phyloP scores from a whole-genome alignment of 208 protist species.

The Naegleria lovaniensis region DNA sequence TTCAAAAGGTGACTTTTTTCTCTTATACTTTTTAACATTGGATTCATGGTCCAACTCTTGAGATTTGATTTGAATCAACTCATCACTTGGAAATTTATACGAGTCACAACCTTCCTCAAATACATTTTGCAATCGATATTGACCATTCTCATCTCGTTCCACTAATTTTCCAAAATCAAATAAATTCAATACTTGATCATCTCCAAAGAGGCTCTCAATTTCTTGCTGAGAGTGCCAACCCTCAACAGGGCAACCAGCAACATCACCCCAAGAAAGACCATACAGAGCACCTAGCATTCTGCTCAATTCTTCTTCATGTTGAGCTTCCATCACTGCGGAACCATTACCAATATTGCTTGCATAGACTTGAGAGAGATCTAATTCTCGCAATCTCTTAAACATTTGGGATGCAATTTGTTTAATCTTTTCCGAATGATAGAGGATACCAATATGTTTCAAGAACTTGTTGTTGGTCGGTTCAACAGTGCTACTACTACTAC shows the following conservation, averaged over 20 bases:
- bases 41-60: background rate
- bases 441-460: background rate
- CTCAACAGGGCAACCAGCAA: background rate
- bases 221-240: background rate
- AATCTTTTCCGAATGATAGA: background rate
- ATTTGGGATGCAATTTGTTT: background rate
- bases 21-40: background rate
- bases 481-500: too few relatives aligned
- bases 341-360: background rate
- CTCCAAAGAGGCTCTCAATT: background rate
- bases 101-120: background rate
- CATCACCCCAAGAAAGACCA: background rate
- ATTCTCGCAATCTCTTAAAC: background rate
- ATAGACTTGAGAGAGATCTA: background rate
- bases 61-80: background rate
- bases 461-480: too few relatives aligned
- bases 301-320: background rate
- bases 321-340: too few relatives aligned
- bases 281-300: background rate
- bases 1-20: background rate
- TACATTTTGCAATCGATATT: background rate
- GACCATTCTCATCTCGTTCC: background rate
- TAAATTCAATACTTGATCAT: background rate
- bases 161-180: background rate
- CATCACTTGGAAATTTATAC: background rate